phyloP scores from a whole-genome alignment of 78 protist genomes.

The Creolimax fragrantissima region DNA sequence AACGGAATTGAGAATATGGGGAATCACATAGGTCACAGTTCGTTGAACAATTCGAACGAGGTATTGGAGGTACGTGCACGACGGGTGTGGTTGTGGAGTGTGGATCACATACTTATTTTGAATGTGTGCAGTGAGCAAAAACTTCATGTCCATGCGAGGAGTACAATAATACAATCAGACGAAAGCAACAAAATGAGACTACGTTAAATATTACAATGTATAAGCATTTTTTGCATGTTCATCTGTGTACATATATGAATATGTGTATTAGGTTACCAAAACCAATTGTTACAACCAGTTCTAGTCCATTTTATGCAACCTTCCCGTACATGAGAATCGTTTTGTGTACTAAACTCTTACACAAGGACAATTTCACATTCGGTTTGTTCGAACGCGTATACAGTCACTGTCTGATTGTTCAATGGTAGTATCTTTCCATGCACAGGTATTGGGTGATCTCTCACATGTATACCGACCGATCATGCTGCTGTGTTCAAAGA shows the following conservation, averaged over 20 bases:
- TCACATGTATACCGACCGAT: too few species aligned
- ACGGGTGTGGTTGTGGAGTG: not conserved
- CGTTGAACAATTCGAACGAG: too few species aligned
- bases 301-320: not conserved
- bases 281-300: not conserved
- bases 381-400: not conserved
- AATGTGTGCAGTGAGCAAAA: not conserved
- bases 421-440: not conserved
- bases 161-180: not conserved
- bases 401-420: not conserved
- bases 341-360: not conserved
- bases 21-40: too few species aligned
- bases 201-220: not conserved
- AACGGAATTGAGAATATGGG: too few species aligned
- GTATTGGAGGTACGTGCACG: too few species aligned
- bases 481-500: too few species aligned
- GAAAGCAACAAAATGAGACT: not conserved
- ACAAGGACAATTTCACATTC: not conserved
- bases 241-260: not conserved
- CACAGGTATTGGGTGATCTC: too few species aligned
- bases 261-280: not conserved
- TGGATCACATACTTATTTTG: not conserved
- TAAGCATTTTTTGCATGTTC: not conserved
- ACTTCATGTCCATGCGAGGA: not conserved
- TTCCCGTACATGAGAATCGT: not conserved